Percentiles rank a stretch among this genome's conserved stretches.
phyloP scores from a whole-genome alignment of 1,284 basidiomycete genomes.

The Exobasidium cylindrosporum region DNA sequence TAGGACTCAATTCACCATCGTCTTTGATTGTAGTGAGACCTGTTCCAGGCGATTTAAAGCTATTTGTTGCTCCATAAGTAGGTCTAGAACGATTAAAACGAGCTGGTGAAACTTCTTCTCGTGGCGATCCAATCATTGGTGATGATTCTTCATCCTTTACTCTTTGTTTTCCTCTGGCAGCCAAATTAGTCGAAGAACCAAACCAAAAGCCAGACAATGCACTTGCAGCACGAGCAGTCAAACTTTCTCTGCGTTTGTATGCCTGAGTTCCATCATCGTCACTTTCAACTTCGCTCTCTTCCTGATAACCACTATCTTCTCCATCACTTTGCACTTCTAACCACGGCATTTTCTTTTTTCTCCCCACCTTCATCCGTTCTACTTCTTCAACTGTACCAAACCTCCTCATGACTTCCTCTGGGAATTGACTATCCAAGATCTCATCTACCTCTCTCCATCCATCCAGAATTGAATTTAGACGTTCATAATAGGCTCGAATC shows the following conservation, averaged over 20 bases:
- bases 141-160: background rate
- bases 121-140: background rate
- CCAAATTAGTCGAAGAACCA: slow-evolving; percentile 7
- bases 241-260: slow-evolving; percentile 22
- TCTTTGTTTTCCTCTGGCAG: background rate
- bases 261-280: slow-evolving; percentile 17
- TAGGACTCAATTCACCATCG: background rate
- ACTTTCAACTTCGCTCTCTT: slow-evolving; percentile 27
- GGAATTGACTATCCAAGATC: slow-evolving; percentile 51
- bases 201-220: slow-evolving; percentile 42
- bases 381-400: slow-evolving; percentile 30
- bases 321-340: slow-evolving; percentile 22
- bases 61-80: background rate
- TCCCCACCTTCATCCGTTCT: slow-evolving; percentile 8
- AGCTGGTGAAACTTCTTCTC: background rate
- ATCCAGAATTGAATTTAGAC: slow-evolving; percentile 46
- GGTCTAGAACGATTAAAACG: background rate
- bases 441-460: slow-evolving; percentile 52
- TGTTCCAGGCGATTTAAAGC: background rate
- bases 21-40: slow-evolving; percentile 2
- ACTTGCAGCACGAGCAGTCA: slow-evolving; percentile 32
- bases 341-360: slow-evolving; percentile 4
- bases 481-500: slow-evolving; percentile 43
- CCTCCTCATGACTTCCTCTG: slow-evolving; percentile 48
- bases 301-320: slow-evolving; percentile 13